Base-by-base conservation (phyloP, 2,329 filamentous ascomycete species). In the Didymella glomerata region DNA sequence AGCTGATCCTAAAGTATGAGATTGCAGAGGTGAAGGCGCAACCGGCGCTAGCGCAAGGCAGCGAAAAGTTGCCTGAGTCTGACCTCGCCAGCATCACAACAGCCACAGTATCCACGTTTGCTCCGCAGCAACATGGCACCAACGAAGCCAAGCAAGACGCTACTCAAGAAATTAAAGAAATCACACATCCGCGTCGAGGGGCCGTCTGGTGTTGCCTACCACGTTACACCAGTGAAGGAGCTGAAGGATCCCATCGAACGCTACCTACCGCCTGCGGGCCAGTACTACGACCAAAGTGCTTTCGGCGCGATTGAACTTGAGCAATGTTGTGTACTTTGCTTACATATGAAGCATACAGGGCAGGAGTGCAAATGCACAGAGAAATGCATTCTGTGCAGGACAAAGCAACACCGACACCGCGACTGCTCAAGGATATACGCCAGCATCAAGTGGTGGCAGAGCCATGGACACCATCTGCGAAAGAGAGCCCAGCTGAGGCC, bases 211-310 rank as follows among this genome's bases (percentile, higher is more conserved):
- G 18, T 30, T 18, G 22, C 18, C 2, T 5, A 42, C 3, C 38
- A 14, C 7, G 13, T 51, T 3, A 13, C 3, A 1, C 38, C 48
- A 32, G 18, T 44, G 1, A 18, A 44, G 13, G 20, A n/a, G 18
- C 28, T 45, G 11, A 22, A 9, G 3, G 10, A 14, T 9, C 14
- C 30, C 11, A 27, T 52, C 4, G 6, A 25, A 18, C 25, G 16
- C 4, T 52, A 25, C 14, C 20, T 52, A 5, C 49, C 49, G 9
- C 49, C 49, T 38, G 16, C 49, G 13, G 49, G 49, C 1, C 16
- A 7, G 2, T 52, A 52, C 41, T 44, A 36, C 40, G 49, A 52
- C 22, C 20, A 45, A n/a, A 34, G 10, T 3, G 27, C 13, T 14
- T 22, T 52, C 1, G 18, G 16, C 18, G 27, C 8, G 2, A 16